These are phyloP conservation scores for Annulohypoxylon maeteangense DNA, from an alignment of 495 filamentous ascomycete species.

Conservation along the genomic window DNA sequence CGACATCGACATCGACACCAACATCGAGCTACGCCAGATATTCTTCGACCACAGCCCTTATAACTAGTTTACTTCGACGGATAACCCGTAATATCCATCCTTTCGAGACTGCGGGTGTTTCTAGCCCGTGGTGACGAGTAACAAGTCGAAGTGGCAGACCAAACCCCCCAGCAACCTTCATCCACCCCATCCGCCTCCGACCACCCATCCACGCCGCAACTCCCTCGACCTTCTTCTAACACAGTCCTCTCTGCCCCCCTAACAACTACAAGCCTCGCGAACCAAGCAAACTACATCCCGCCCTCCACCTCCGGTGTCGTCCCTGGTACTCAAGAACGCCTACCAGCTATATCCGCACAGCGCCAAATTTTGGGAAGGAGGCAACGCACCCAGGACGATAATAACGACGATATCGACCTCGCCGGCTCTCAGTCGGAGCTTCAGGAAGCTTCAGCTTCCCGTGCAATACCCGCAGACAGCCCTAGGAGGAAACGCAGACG, in stretches of 20 bases:
- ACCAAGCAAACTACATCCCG: conserved; percentile 25
- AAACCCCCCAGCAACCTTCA: conserved; percentile 49
- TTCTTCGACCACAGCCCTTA: not conserved
- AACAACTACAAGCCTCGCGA: conserved; percentile 32
- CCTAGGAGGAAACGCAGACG: conserved; percentile 44
- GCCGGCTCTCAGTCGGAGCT: conserved; percentile 33
- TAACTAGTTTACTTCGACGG: conserved; percentile 23
- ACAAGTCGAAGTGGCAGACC: conserved; percentile 59
- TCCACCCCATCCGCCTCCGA: conserved; percentile 54
- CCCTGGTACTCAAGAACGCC: conserved; percentile 24
- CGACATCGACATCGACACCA: not conserved
- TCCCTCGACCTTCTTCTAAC: conserved; percentile 50
- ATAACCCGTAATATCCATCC: conserved; percentile 28
- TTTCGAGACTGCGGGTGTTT: conserved; percentile 41
- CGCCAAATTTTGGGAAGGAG: conserved; percentile 43
- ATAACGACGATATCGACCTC: conserved; percentile 24
- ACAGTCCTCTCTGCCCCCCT: conserved; percentile 51
- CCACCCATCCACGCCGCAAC: conserved; percentile 57
- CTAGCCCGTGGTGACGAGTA: conserved; percentile 46
- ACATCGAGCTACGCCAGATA: conserved; percentile 14
- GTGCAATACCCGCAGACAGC: conserved; percentile 6
- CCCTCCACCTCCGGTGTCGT: conserved; percentile 31
- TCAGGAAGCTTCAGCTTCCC: conserved; percentile 33
- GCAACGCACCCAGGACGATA: conserved; percentile 38
- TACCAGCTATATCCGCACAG: conserved; percentile 19